Evolutionary conservation across 1,139 yeast genomes (phyloP).

Genomic region (Saccharomyces hybrid): DNA sequence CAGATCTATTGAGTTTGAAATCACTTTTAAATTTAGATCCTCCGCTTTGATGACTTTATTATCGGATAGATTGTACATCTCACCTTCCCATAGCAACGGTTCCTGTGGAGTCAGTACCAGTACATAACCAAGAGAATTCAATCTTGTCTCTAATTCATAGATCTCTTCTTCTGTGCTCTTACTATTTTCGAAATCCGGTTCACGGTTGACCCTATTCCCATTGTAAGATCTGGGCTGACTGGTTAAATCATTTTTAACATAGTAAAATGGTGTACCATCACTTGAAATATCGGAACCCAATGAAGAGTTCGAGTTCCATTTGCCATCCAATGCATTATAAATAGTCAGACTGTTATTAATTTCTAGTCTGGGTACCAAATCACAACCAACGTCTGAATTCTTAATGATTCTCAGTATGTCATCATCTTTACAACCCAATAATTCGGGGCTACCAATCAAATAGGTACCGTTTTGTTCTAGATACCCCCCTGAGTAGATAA

Average conservation of each 20-base stretch:
- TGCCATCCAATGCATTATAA: slow-evolving; percentile 24
- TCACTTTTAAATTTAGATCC: slow-evolving; percentile 37
- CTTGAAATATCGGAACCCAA: slow-evolving; percentile 18
- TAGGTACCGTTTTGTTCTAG: slow-evolving; percentile 64
- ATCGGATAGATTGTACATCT: slow-evolving; percentile 47
- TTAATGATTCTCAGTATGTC: slow-evolving; percentile 33
- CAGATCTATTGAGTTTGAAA: slow-evolving; percentile 63
- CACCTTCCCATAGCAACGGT: slow-evolving; percentile 90
- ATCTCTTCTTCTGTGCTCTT: slow-evolving; percentile 35
- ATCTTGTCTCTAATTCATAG: slow-evolving; percentile 21
- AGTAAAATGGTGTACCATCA: slow-evolving; percentile 25
- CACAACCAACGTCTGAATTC: slow-evolving; percentile 35
- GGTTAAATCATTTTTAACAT: slow-evolving; percentile 14
- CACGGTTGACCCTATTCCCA: slow-evolving; percentile 6
- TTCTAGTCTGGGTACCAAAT: slow-evolving; percentile 29
- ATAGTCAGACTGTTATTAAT: slow-evolving; percentile 28
- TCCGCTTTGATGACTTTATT: slow-evolving; percentile 21
- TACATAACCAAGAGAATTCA: slow-evolving; percentile 48
- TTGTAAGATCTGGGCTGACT: slow-evolving; percentile 5
- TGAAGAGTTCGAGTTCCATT: slow-evolving; percentile 20
- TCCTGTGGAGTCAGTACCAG: slow-evolving; percentile 72
- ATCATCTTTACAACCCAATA: slow-evolving; percentile 33
- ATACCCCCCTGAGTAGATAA: slow-evolving; percentile 63
- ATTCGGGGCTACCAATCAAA: slow-evolving; percentile 34
- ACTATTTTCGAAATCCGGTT: slow-evolving; percentile 12